These are phyloP conservation scores for Aphanomyces invadans DNA, from an alignment of 352 stramenopile species.

Conservation along the genomic window DNA sequence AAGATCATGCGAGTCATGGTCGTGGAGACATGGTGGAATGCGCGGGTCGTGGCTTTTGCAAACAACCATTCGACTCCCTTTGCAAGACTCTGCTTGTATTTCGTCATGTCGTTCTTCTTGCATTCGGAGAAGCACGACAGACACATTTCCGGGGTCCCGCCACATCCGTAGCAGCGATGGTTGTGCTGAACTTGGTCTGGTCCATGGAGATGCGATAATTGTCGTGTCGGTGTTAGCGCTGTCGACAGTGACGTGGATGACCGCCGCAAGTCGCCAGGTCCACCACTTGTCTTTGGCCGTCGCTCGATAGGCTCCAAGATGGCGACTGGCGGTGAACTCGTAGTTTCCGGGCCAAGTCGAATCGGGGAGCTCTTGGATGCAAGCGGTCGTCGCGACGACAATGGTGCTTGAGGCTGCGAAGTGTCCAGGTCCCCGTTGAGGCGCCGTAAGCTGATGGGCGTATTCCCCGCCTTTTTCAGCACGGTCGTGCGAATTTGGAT, in stretches of 20 bases:
- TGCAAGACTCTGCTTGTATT: constrained; percentile 60
- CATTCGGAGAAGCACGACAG: constrained; percentile 59
- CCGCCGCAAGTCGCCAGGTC: background rate
- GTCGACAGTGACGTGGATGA: too few relatives aligned
- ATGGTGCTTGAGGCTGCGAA: background rate
- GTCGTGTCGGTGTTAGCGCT: too few relatives aligned
- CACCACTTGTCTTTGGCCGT: background rate
- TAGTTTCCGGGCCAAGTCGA: background rate
- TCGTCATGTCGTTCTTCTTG: constrained; percentile 44
- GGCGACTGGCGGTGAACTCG: background rate
- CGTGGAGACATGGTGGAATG: constrained; percentile 45
- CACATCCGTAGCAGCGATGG: constrained; percentile 49
- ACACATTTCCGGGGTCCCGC: constrained; percentile 58
- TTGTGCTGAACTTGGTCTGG: too few relatives aligned
- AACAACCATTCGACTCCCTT: constrained; percentile 58
- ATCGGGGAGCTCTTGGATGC: background rate
- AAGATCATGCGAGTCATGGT: constrained; percentile 64
- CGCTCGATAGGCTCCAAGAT: background rate
- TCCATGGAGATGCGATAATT: too few relatives aligned
- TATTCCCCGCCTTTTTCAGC: background rate
- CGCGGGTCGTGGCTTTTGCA: constrained; percentile 43
- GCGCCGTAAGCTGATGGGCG: background rate
- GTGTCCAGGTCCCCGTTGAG: background rate
- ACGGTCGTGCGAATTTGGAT: background rate
- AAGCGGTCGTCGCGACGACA: background rate